phyloP scores from a whole-genome alignment of 2,329 filamentous ascomycete species.

The Didymella keratinophila region DNA sequence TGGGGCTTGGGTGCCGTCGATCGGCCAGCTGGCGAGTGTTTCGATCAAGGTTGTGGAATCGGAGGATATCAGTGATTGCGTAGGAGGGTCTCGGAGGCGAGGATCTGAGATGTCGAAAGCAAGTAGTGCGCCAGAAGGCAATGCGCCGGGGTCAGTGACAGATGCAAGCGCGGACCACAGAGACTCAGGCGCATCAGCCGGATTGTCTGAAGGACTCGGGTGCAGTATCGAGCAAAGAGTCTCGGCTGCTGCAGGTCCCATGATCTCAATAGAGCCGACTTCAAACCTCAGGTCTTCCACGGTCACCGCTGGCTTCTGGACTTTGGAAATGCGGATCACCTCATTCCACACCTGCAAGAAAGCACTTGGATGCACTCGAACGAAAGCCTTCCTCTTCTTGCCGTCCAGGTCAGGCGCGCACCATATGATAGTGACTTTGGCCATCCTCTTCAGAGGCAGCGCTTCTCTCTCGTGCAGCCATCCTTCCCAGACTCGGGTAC shows the following conservation, averaged over 20 bases:
- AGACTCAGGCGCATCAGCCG: constrained; percentile 44
- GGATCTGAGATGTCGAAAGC: constrained; percentile 80
- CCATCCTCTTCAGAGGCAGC: constrained; percentile 64
- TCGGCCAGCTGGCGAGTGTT: constrained; percentile 71
- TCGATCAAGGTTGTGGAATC: constrained; percentile 56
- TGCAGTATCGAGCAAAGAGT: constrained; percentile 74
- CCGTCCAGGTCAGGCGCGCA: constrained; percentile 52
- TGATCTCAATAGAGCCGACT: constrained; percentile 74
- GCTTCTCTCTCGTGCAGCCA: constrained; percentile 66
- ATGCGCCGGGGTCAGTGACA: constrained; percentile 61
- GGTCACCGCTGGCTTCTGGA: constrained; percentile 67
- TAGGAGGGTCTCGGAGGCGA: constrained; percentile 78
- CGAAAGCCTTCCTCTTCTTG: constrained; percentile 64
- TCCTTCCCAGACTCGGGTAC: constrained; percentile 64
- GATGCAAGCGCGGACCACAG: constrained; percentile 43
- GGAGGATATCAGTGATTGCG: constrained; percentile 52
- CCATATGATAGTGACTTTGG: constrained; percentile 80
- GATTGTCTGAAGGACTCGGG: constrained; percentile 45
- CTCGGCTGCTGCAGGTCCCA: constrained; percentile 80
- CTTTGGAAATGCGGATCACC: constrained; percentile 64
- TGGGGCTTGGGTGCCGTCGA: constrained; percentile 61
- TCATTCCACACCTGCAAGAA: constrained; percentile 74
- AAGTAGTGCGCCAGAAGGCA: constrained; percentile 75
- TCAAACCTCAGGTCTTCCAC: constrained; percentile 76
- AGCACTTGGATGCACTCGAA: constrained; percentile 84